Conservation (phyloP, 163 green algal species). For the Chloroidium sp. region DNA sequence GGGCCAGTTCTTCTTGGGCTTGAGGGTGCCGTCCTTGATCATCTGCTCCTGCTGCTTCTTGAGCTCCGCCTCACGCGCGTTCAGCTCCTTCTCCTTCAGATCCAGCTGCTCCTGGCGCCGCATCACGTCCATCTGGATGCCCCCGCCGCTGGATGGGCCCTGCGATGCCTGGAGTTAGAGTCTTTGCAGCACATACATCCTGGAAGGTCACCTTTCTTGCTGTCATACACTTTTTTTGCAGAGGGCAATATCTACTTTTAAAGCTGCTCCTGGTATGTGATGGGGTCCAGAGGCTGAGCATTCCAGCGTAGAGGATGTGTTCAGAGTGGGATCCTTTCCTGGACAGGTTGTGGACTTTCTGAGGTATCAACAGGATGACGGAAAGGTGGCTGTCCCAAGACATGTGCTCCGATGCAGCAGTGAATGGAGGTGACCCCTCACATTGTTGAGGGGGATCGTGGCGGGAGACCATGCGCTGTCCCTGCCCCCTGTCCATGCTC, state of each 20-base stretch:
- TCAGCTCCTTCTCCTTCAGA: conserved; percentile 38
- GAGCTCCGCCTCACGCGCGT: conserved; percentile 35
- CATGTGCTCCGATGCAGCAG: too few species aligned
- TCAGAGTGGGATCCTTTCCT: too few species aligned
- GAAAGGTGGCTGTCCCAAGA: too few species aligned
- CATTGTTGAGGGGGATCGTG: background rate
- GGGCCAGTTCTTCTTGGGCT: conserved; percentile 55
- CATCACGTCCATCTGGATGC: background rate
- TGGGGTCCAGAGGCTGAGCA: too few species aligned
- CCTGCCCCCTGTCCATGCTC: background rate
- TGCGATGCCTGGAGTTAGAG: too few species aligned
- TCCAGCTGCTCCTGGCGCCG: conserved; percentile 14
- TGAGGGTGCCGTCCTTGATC: conserved; percentile 14
- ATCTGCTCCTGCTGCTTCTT: conserved; percentile 33
- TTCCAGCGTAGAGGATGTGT: too few species aligned
- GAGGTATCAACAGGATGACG: too few species aligned
- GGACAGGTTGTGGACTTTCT: too few species aligned
- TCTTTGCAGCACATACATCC: background rate
- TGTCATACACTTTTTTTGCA: too few species aligned
- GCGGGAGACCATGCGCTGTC: background rate
- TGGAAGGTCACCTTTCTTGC: background rate
- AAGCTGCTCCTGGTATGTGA: too few species aligned
- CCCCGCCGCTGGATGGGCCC: background rate
- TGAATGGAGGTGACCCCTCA: background rate
- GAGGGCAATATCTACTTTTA: too few species aligned